Evolutionary conservation across 768 basidiomycete species (phyloP).

Genomic region (Suillus plorans): DNA sequence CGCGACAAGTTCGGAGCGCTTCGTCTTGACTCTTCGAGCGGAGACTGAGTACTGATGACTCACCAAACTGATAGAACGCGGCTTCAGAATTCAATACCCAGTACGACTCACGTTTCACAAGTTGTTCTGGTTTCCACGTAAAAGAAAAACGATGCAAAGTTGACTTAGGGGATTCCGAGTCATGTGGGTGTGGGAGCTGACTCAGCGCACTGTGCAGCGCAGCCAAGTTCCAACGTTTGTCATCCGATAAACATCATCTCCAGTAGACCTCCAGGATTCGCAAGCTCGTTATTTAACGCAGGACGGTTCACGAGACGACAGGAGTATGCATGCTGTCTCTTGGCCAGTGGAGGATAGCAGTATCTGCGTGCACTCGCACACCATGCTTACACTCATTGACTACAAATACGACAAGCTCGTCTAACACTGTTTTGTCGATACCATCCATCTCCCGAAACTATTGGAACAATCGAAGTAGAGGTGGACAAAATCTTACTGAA

Average conservation of each 20-base stretch:
- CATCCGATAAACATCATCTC: neutral
- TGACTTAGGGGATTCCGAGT: neutral
- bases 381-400: constrained; percentile 12
- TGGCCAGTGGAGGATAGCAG: constrained; percentile 1
- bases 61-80: neutral
- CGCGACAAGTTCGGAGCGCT: neutral
- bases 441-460: neutral
- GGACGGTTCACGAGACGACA: neutral
- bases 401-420: neutral
- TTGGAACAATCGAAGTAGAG: constrained; percentile 18
- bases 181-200: neutral
- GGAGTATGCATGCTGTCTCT: constrained; percentile 21
- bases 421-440: neutral
- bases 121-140: neutral
- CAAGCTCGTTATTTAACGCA: neutral
- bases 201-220: neutral
- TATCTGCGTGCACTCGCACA: constrained; percentile 1
- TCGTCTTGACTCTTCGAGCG: neutral
- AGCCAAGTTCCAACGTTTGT: neutral
- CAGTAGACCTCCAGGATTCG: neutral
- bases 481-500: constrained; percentile 60
- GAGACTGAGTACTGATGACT: neutral
- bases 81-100: neutral
- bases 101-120: neutral
- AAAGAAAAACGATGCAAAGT: neutral